A percentile compares a stretch with the other conserved stretches of the same genome.
These are phyloP conservation scores for Austroboletus olivaceoglutinosus DNA, from an alignment of 1,284 basidiomycete genomes.

Conservation along the genomic window DNA sequence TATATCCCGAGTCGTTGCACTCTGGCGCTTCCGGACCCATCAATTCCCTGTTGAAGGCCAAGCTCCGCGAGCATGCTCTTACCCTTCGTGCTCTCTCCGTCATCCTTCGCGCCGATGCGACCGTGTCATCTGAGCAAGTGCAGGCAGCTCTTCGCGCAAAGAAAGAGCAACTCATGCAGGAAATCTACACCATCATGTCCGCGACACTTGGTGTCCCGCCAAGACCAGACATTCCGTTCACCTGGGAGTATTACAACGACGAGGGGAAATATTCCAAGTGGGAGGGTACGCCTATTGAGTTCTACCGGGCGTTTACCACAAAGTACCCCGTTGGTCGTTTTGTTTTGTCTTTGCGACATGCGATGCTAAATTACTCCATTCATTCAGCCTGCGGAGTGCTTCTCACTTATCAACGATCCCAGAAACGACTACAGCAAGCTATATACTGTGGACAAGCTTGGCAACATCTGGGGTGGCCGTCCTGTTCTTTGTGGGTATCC, in stretches of 20 bases:
- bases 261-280: slow-evolving; percentile 76
- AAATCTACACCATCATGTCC: slow-evolving; percentile 85
- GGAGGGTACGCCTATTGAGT: slow-evolving; percentile 79
- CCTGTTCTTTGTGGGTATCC: slow-evolving; percentile 70
- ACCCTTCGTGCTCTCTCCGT: slow-evolving; percentile 67
- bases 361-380: slow-evolving; percentile 4
- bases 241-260: slow-evolving; percentile 88
- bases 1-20: slow-evolving; percentile 87
- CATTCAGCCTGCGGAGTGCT: slow-evolving; percentile 60
- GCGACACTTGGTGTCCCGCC: slow-evolving; percentile 87
- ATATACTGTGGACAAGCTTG: slow-evolving; percentile 92
- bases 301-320: slow-evolving; percentile 63
- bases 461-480: slow-evolving; percentile 87
- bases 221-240: slow-evolving; percentile 64
- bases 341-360: slow-evolving; percentile 2
- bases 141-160: slow-evolving; percentile 61
- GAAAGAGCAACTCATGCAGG: slow-evolving; percentile 83
- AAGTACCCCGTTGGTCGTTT: slow-evolving; percentile 54
- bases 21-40: slow-evolving; percentile 74
- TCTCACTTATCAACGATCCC: slow-evolving; percentile 95
- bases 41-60: slow-evolving; percentile 80
- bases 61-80: slow-evolving; percentile 88
- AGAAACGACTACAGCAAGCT: slow-evolving; percentile 79
- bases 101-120: slow-evolving; percentile 45
- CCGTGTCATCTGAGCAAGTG: slow-evolving; percentile 45